Conservation (phyloP, 2,329 filamentous ascomycete genomes). For the Penicillium psychrosexuale region DNA sequence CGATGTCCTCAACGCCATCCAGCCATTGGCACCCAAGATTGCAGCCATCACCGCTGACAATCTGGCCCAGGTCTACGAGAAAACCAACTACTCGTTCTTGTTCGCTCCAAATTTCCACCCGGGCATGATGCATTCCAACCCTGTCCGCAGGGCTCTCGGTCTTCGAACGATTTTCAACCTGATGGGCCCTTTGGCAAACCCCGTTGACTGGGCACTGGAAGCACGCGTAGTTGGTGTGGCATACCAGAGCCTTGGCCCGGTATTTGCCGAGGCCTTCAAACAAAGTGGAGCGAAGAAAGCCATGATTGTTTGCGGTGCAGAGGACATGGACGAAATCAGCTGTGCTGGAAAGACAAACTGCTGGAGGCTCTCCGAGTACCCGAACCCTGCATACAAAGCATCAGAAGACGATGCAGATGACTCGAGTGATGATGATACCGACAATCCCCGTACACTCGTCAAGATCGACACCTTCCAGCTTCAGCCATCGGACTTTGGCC, state of each 20-base stretch:
- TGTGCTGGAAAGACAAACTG: constrained; percentile 85
- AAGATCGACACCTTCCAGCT: constrained; percentile 75
- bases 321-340: constrained; percentile 92
- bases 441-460: constrained; percentile 44
- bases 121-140: constrained; percentile 84
- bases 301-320: constrained; percentile 86
- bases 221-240: constrained; percentile 92
- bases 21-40: constrained; percentile 70
- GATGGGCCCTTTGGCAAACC: constrained; percentile 87
- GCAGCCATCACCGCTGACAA: constrained; percentile 69
- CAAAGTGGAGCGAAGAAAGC: constrained; percentile 77
- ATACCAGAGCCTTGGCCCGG: constrained; percentile 76
- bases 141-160: constrained; percentile 80
- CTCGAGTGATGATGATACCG: constrained; percentile 39
- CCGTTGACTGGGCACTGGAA: constrained; percentile 78
- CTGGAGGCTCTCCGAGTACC: constrained; percentile 68
- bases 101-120: constrained; percentile 96
- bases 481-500: constrained; percentile 80
- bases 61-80: constrained; percentile 68
- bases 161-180: constrained; percentile 98
- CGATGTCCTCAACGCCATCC: constrained; percentile 77
- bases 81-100: constrained; percentile 89
- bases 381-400: constrained; percentile 44
- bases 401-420: constrained; percentile 45
- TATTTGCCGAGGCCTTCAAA: constrained; percentile 81